Base-by-base conservation (phyloP, 805 yeast species). In the Saccharomycopsis selenospora region DNA sequence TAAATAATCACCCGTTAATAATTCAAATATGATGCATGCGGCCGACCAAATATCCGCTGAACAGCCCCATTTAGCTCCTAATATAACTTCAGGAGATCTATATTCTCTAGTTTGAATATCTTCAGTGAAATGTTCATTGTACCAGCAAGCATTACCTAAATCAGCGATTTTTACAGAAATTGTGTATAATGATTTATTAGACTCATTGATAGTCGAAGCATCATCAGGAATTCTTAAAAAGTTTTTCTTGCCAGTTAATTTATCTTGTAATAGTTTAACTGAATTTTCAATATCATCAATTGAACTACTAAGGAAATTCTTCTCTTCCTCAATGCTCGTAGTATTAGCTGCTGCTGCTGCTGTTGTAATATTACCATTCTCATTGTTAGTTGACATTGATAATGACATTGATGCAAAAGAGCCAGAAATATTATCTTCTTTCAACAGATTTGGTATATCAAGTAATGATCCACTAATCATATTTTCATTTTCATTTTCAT, bases 21-120 rank as follows among this genome's bases (percentile, higher is more conserved):
- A 62, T 58, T 79, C 85, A 60, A 79, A 79, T 1, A 79, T 65
- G 22, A 79, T 63, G 60, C 84, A 79, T 1, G 76, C 83, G 40
- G 70, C 61, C 6, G 81, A 75, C 85, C 85, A 79, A 29, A 76
- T 55, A 61, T 79, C 85, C 1, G 82, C 68, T 6, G 81, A 73
- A 24, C 80, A 75, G 6, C 85, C 85, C 83, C 84, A 80, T 46
- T 67, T 65, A 33, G 72, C 70, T 20, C 79, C 80, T 36, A 81
- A 60, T 3, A 81, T 67, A 2, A 79, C 75, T 56, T 81, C 87
- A 0, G 86, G 85, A 1, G 83, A 68, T 30, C 87, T 63, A 58
- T 80, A 80, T 57, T 80, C 85, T 49, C 87, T 62, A 2, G 87
- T 80, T 61, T 80, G 85, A 51, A 80, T 80, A 58, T 80, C 84